These are phyloP conservation scores for Vigna nakashimae DNA, from an alignment of 306 rosid species.

Conservation along the genomic window DNA sequence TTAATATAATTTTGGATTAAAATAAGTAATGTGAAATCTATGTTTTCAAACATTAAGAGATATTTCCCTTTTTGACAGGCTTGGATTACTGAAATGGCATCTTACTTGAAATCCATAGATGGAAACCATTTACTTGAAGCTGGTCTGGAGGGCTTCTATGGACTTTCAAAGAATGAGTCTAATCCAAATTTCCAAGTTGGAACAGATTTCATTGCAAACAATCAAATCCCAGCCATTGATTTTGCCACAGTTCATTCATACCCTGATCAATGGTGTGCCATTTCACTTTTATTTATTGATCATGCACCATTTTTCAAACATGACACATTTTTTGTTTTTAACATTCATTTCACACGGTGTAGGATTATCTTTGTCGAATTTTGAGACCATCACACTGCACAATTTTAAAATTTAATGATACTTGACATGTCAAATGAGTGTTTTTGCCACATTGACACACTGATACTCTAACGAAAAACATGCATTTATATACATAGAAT, in stretches of 20 bases:
- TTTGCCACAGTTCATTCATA: slow-evolving; percentile 86
- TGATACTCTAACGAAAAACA: background rate
- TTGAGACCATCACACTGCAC: too few species aligned
- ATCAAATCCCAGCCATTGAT: slow-evolving; percentile 74
- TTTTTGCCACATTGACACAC: too few species aligned
- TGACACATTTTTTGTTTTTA: too few species aligned
- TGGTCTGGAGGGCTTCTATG: slow-evolving; percentile 90
- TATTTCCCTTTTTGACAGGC: slow-evolving; percentile 45
- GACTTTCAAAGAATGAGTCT: slow-evolving; percentile 55
- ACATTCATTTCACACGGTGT: too few species aligned
- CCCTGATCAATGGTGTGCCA: slow-evolving; percentile 76
- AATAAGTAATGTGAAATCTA: too few species aligned
- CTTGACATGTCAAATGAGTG: too few species aligned
- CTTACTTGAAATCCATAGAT: slow-evolving; percentile 78
- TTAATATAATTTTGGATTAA: too few species aligned
- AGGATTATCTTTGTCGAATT: too few species aligned
- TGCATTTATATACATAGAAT: background rate
- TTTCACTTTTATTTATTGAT: background rate
- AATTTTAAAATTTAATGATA: too few species aligned
- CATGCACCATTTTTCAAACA: background rate
- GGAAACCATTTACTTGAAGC: slow-evolving; percentile 75
- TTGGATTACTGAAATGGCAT: slow-evolving; percentile 84
- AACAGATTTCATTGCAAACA: slow-evolving; percentile 81
- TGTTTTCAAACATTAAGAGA: too few species aligned
- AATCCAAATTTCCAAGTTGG: slow-evolving; percentile 68